Conservation (phyloP, 2,329 filamentous ascomycete genomes). For the Penicillium sp. region DNA sequence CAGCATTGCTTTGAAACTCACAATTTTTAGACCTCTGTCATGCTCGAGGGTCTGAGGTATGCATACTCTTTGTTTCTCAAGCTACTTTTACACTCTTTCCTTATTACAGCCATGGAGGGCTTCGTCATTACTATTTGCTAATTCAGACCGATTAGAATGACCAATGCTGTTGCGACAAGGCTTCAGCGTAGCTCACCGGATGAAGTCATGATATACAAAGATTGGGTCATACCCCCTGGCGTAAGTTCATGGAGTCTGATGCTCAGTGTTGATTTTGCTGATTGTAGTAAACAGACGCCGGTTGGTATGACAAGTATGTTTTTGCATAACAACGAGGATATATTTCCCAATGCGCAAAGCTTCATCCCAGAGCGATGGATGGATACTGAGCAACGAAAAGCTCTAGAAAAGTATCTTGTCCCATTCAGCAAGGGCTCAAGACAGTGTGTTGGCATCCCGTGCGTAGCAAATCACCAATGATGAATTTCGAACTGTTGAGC, state of each 20-base stretch:
- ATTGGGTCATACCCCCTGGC: conserved; percentile 35
- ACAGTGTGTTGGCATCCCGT: conserved; percentile 51
- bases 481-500: not conserved
- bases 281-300: conserved; percentile 25
- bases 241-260: conserved; percentile 16
- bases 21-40: conserved; percentile 24
- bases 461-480: not conserved
- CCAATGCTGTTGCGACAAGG: conserved; percentile 29
- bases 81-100: too few species aligned
- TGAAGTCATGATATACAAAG: conserved; percentile 31
- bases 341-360: conserved; percentile 38
- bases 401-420: conserved; percentile 39
- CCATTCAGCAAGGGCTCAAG: conserved; percentile 45
- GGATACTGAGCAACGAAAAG: conserved; percentile 30
- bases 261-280: not conserved
- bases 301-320: conserved; percentile 42
- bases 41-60: conserved; percentile 33
- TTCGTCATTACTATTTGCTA: not conserved
- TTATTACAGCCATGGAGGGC: too few species aligned
- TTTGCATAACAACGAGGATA: conserved; percentile 36
- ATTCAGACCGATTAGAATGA: not conserved
- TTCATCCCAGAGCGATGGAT: conserved; percentile 45
- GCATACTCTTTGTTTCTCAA: not conserved
- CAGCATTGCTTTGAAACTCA: too few species aligned
- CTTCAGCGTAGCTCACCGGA: conserved; percentile 32